phyloP scores from a whole-genome alignment of 306 rosid genomes.

The cucumber (Cucumis sativus) region DNA sequence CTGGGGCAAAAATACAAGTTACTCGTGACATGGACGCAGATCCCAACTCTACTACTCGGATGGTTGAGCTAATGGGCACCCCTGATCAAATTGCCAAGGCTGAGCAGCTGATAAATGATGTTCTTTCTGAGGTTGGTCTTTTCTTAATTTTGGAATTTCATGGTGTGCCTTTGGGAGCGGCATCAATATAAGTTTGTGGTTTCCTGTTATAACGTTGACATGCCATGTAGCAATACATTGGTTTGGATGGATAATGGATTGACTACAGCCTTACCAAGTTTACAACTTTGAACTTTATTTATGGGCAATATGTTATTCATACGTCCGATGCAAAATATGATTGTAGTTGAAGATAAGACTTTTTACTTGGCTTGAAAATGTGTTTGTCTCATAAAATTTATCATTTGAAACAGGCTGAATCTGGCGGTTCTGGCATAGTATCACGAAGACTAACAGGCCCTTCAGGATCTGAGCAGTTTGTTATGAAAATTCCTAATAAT shows the following conservation, averaged over 20 bases:
- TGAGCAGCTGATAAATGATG: constrained; percentile 77
- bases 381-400: not conserved
- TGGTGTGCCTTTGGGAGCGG: not conserved
- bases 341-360: not conserved
- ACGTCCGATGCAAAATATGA: not conserved
- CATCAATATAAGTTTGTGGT: not conserved
- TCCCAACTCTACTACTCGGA: constrained; percentile 40
- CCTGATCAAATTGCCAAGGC: constrained; percentile 73
- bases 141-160: not conserved
- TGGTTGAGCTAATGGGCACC: constrained; percentile 83
- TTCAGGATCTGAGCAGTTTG: constrained; percentile 70
- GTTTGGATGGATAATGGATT: not conserved
- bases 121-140: constrained; percentile 66
- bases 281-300: not conserved
- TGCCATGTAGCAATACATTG: not conserved
- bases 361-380: not conserved
- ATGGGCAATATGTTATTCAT: not conserved
- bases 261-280: not conserved
- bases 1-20: constrained; percentile 95
- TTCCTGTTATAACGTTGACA: not conserved
- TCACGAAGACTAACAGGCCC: constrained; percentile 58
- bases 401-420: constrained; percentile 59
- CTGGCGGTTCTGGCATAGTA: constrained; percentile 74
- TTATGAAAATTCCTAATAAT: constrained; percentile 69
- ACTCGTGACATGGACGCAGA: constrained; percentile 92